These are phyloP conservation scores for Zygotorulaspora chibaensis DNA, from an alignment of 805 yeast species.

Conservation along the genomic window DNA sequence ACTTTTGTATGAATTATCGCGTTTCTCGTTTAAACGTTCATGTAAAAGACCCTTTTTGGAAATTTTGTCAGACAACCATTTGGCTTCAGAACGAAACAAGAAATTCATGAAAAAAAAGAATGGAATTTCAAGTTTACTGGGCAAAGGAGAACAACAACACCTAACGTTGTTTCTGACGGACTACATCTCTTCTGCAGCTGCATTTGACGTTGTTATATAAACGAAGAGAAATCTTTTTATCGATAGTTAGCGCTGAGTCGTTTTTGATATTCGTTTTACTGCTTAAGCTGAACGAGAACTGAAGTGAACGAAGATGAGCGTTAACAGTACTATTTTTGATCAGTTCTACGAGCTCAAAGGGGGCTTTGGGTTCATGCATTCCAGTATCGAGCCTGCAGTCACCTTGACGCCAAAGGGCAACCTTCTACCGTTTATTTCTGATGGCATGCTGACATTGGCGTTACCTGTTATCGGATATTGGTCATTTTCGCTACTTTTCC, in stretches of 20 bases:
- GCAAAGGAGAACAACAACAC: too few species aligned
- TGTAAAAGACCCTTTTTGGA: neutral
- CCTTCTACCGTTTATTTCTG: slow-evolving; percentile 60
- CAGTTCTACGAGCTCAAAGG: slow-evolving; percentile 14
- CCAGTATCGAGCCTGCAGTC: slow-evolving; percentile 31
- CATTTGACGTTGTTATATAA: neutral
- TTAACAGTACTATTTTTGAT: slow-evolving; percentile 7
- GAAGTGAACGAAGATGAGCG: slow-evolving; percentile 7
- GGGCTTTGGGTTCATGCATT: slow-evolving; percentile 22
- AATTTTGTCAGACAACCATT: neutral
- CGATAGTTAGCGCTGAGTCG: neutral
- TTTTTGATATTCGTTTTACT: neutral
- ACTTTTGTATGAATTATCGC: neutral
- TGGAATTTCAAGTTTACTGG: neutral
- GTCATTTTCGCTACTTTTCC: slow-evolving; percentile 70
- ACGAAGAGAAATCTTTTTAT: slow-evolving; percentile 1
- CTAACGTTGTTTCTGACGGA: too few species aligned
- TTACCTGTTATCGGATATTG: slow-evolving; percentile 84
- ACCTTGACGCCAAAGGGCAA: slow-evolving; percentile 34
- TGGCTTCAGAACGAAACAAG: neutral
- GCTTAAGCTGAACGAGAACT: neutral
- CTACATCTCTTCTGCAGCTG: too few species aligned
- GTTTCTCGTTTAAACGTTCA: neutral
- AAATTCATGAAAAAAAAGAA: neutral
- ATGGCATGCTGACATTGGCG: slow-evolving; percentile 64